Evolutionary conservation across 768 basidiomycete species (phyloP).

Genomic region (Lactarius deliciosus): DNA sequence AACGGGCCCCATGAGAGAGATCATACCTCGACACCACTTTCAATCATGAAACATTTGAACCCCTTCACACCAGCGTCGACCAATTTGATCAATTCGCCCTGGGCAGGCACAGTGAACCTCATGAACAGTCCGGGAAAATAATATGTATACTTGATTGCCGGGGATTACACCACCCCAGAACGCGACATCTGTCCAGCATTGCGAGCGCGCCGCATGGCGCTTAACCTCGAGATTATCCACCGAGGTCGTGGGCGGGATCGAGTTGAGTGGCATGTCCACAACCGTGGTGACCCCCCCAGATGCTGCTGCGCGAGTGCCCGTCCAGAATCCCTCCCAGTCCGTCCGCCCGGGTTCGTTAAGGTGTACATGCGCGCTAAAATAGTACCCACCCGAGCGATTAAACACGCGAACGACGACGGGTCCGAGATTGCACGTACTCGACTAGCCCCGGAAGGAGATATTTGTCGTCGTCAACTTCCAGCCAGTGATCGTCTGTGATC

Average conservation of each 20-base stretch:
- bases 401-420: neutral
- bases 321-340: slow-evolving; percentile 92
- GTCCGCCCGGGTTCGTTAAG: slow-evolving; percentile 92
- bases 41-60: slow-evolving; percentile 96
- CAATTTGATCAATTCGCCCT: slow-evolving; percentile 76
- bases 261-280: slow-evolving; percentile 98
- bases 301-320: slow-evolving; percentile 86
- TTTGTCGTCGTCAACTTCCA: slow-evolving; percentile 42
- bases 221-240: slow-evolving; percentile 72
- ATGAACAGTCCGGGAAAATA: neutral
- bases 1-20: neutral
- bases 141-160: slow-evolving; percentile 66
- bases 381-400: neutral
- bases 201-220: slow-evolving; percentile 63
- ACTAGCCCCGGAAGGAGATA: slow-evolving; percentile 54
- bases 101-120: slow-evolving; percentile 8
- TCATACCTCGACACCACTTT: slow-evolving; percentile 89
- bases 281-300: slow-evolving; percentile 95
- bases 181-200: slow-evolving; percentile 79
- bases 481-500: slow-evolving; percentile 34
- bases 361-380: slow-evolving; percentile 79
- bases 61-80: slow-evolving; percentile 83
- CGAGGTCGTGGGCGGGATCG: slow-evolving; percentile 93
- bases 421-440: slow-evolving; percentile 43
- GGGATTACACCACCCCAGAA: slow-evolving; percentile 98